Evolutionary conservation across 2,329 filamentous ascomycete genomes (phyloP), one percentile per base, ranked within the genome.

Genomic region (Beauveria caledonica): DNA sequence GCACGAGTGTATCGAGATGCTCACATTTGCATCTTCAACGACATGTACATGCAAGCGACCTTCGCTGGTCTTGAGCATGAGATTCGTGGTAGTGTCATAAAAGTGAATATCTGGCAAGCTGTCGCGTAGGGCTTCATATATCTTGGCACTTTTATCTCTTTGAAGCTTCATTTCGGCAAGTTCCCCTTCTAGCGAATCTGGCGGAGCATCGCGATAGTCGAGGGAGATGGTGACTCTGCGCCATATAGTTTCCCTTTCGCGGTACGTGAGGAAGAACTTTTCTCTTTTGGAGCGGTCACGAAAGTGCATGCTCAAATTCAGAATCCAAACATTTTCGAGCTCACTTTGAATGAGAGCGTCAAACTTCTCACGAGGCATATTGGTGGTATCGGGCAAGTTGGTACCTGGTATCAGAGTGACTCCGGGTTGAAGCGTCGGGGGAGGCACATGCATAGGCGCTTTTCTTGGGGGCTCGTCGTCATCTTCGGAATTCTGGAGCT

Each of bases 281-380:
- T 99, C 94, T 48, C 93, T 84, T 67, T 90, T 89, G 13, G 92
- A 95, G 68, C 88, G 87, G 75, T 99, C 94, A 62, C 92, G 86
- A 73, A 97, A 99, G 73, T 96, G 92, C 94, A 99, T 97, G 74
- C 92, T 97, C 62, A 97, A 81, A 70, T 99, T 99, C 66, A 99
- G 79, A 62, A 99, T 97, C 94, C 94, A 99, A 68, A 84, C 87
- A 63, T 81, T 84, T 69, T 97, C 92, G 60, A 97, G 81, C 73
- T 97, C 93, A 64, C 89, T 85, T 64, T 88, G 85, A 65, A 96
- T 82, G 67, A 84, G 78, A 57, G 79, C 77, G 58, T 88, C 84
- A 67, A 89, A 82, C 62, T 80, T 75, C 3, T 80, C 79, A 3
- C 76, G 77, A 17, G 80, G 78, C 63, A 79, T 74, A 21, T 80